Base-by-base conservation (phyloP, 1,139 yeast species). In the Yamadazyma triangularis region DNA sequence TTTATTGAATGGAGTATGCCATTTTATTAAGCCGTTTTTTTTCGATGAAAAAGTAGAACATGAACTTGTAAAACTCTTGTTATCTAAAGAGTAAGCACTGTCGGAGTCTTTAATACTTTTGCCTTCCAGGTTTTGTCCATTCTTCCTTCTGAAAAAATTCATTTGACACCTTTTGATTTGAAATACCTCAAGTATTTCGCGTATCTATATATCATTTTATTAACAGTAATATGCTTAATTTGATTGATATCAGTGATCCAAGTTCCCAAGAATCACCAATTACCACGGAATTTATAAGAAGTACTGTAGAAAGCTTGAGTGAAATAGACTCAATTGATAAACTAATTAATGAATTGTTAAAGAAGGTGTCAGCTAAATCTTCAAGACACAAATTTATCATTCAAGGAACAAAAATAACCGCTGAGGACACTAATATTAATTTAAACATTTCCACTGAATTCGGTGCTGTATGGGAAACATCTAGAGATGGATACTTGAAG, bases 391-490 rank as follows among this genome's bases (percentile, higher is more conserved):
- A 61, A 44, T 60, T 58, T 39, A 40, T 63, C 29, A 56, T 59
- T 10, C 61, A 58, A 32, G 42, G 47, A 18, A 56, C 64, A 4
- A 40, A 39, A 9, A 34, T 59, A 4, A 29, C 26, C n/a, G 31
- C 44, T 3, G 39, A 37, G 5, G 44, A 43, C 18, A 28, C 38
- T n/a, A 39, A 44, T 23, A 33, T 44, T 3, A 49, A 54, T 19
- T 35, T 57, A 27, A 38, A 36, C 11, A 41, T 62, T 11, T 26
- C 33, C 4, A 41, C 66, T 2, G 50, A 49, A 15, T 53, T 63
- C 34, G 64, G 60, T 7, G 64, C 70, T 1, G 53, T 56, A 2
- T 67, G 73, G 73, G 71, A 66, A 29, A 31, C 47, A 4, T 51
- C 48, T 7, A 60, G 48, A 31, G 73, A 66, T 40, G 73, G 73